Evolutionary conservation across 805 yeast genomes (phyloP).

Genomic region (Myxozyma geophila): DNA sequence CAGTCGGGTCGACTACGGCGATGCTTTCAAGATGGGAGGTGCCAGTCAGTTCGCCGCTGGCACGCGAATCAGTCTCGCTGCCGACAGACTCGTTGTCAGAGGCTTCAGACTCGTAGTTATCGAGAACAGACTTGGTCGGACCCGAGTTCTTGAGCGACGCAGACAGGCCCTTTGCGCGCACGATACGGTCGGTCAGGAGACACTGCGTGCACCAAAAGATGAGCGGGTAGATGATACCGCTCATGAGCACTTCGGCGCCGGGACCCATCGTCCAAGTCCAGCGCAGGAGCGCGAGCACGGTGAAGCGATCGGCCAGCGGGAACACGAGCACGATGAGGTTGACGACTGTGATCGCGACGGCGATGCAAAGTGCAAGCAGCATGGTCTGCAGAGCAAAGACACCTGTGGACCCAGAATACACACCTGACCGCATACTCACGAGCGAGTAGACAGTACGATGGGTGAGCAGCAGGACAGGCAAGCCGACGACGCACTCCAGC

Average conservation of each 20-base stretch:
- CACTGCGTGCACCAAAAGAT: slow-evolving; percentile 20
- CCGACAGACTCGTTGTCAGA: not conserved
- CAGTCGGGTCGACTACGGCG: slow-evolving; percentile 1
- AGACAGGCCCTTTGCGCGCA: not conserved
- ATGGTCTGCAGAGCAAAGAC: slow-evolving; percentile 23
- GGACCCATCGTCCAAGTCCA: slow-evolving; percentile 25
- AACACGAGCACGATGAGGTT: not conserved
- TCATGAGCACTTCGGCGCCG: slow-evolving; percentile 25
- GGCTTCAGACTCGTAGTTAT: slow-evolving; percentile 2
- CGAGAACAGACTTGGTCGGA: not conserved
- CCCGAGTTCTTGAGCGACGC: no score
- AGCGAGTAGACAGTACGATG: not conserved
- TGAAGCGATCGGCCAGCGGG: not conserved
- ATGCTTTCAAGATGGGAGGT: no score
- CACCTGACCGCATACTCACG: slow-evolving; percentile 12
- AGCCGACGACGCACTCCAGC: slow-evolving; percentile 19
- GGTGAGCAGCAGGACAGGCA: slow-evolving; percentile 11
- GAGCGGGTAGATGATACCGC: slow-evolving; percentile 19
- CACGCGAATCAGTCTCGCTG: not conserved
- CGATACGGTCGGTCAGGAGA: slow-evolving; percentile 18
- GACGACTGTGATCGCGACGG: slow-evolving; percentile 5
- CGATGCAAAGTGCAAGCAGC: slow-evolving; percentile 14
- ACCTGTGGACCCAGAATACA: not conserved
- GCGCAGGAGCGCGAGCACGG: slow-evolving; percentile 11
- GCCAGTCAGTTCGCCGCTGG: not conserved